Conservation (phyloP, 2,329 filamentous ascomycete species). For the Cordyceps militaris region DNA sequence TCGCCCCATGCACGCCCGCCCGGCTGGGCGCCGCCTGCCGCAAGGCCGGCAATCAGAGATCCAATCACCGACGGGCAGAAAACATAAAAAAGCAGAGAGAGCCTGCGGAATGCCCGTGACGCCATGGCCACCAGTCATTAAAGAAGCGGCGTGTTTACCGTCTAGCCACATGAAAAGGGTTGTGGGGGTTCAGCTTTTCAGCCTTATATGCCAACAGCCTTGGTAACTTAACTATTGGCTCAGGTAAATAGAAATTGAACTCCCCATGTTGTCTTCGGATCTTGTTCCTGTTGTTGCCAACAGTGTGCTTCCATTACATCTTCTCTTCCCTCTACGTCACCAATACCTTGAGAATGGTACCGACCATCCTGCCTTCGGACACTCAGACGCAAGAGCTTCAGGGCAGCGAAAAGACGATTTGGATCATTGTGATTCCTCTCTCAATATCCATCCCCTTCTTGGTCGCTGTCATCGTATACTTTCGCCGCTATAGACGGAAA, state of each 20-base stretch:
- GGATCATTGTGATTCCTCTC: not conserved
- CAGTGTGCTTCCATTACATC: not conserved
- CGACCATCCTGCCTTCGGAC: not conserved
- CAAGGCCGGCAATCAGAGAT: not conserved
- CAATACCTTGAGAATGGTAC: not conserved
- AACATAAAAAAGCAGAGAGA: not conserved
- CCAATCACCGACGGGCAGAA: not conserved
- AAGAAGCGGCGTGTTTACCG: not conserved
- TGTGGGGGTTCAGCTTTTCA: not conserved
- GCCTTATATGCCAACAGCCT: not conserved
- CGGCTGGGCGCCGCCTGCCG: not conserved
- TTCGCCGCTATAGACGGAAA: not conserved
- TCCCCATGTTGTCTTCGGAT: not conserved
- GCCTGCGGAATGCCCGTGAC: not conserved
- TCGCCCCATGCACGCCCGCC: not conserved
- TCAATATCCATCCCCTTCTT: not conserved
- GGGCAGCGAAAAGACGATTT: constrained; percentile 2
- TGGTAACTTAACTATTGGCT: not conserved
- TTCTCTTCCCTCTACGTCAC: not conserved
- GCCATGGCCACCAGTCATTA: not conserved
- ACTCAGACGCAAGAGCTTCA: not conserved
- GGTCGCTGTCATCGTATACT: not conserved
- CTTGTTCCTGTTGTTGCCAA: not conserved
- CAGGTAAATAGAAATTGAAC: not conserved
- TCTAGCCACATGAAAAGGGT: not conserved